Percentiles rank a stretch among this genome's conserved stretches.
These are phyloP conservation scores for Secale cereale DNA, from an alignment of 176 grass and related monocot species.

Conservation along the genomic window DNA sequence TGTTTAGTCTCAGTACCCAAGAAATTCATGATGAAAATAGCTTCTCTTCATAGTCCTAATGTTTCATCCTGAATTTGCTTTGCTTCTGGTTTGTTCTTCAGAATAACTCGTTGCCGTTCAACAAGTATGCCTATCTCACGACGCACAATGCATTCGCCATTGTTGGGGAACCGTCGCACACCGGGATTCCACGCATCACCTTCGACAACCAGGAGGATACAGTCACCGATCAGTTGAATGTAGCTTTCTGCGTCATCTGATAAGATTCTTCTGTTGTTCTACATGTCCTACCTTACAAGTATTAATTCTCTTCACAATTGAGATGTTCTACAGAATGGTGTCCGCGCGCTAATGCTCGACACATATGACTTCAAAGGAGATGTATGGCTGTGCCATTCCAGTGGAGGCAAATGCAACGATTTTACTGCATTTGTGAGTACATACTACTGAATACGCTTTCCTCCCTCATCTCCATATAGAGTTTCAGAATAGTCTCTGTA, in stretches of 20 bases:
- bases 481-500: neutral
- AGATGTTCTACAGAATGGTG: conserved; percentile 59
- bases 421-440: conserved; percentile 89
- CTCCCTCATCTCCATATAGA: neutral
- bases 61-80: neutral
- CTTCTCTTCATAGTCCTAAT: neutral
- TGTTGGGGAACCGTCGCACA: conserved; percentile 81
- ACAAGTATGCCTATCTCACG: conserved; percentile 94
- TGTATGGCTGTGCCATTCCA: conserved; percentile 94
- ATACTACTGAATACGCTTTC: neutral
- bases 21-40: neutral
- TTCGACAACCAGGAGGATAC: conserved; percentile 88
- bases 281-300: neutral
- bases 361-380: conserved; percentile 83
- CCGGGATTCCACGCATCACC: conserved; percentile 76
- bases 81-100: conserved; percentile 31
- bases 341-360: conserved; percentile 86
- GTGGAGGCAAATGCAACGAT: conserved; percentile 74
- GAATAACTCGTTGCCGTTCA: conserved; percentile 95
- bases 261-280: neutral
- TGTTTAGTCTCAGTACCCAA: neutral
- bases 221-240: conserved; percentile 76
- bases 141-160: conserved; percentile 92
- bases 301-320: neutral
- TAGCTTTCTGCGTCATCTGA: conserved; percentile 21